Evolutionary conservation across 495 filamentous ascomycete species (phyloP).

Genomic region (Aspergillus sclerotioniger): DNA sequence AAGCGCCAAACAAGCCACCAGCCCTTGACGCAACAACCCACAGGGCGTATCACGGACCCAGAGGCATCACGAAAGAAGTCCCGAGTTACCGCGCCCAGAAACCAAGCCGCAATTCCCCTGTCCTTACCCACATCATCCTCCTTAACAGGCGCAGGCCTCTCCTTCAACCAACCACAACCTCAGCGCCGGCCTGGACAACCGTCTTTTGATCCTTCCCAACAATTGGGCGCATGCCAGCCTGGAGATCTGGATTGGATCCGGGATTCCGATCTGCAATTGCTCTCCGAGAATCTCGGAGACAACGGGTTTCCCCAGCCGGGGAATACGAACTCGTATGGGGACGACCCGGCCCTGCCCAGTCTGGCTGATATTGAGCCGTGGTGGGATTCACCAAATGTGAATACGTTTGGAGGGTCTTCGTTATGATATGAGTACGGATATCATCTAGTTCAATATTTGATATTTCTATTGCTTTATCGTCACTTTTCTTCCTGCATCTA

Average conservation of each 20-base stretch:
- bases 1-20: conserved; percentile 37
- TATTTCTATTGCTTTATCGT: neutral
- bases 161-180: conserved; percentile 11
- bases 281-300: conserved; percentile 27
- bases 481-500: neutral
- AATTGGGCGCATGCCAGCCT: conserved; percentile 16
- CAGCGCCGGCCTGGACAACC: conserved; percentile 2
- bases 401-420: conserved; percentile 18
- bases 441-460: neutral
- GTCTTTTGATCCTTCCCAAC: conserved; percentile 12
- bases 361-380: conserved; percentile 40
- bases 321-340: conserved; percentile 20
- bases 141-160: conserved; percentile 6
- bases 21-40: conserved; percentile 7
- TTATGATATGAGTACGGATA: conserved; percentile 9
- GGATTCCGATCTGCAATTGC: conserved; percentile 31
- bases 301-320: conserved; percentile 14
- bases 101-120: conserved; percentile 5
- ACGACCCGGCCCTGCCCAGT: conserved; percentile 30
- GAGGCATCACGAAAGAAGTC: conserved; percentile 31
- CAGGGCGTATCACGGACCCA: conserved; percentile 7
- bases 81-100: conserved; percentile 18
- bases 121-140: neutral
- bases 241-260: conserved; percentile 38
- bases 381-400: conserved; percentile 36